Evolutionary conservation across 2,329 filamentous ascomycete genomes (phyloP), one percentile per base, ranked within the genome.

Genomic region (Microthyrium microscopicum): DNA sequence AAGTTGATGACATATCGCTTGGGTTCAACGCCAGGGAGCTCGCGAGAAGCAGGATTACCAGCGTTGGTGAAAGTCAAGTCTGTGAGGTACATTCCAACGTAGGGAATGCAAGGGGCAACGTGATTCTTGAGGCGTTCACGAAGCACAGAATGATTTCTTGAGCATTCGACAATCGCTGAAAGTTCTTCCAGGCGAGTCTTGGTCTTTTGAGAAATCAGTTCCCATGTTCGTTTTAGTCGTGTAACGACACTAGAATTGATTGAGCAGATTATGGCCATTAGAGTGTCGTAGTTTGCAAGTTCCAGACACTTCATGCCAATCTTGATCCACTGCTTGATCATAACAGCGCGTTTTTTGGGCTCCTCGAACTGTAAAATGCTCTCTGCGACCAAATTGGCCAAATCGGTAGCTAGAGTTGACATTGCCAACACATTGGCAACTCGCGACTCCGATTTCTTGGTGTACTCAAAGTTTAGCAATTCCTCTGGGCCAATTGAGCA

Each of bases 291-390:
- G 58, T 98, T 98, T 59, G 89, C 78, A 18, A 95, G 67, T 47
- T 89, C 81, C 4, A 91, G 62, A 43, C 83, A 92, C 46, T 80
- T 81, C 45, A 78, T 69, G 1, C 82, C 83, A 44, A 95, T 75
- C 63, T 95, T 98, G 52, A 94, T 81, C 89, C 89, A 98, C 46
- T 95, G 85, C 61, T 98, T 37, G 29, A 98, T 89, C 33, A 84
- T 72, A 2, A 70, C 61, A 1, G 89, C 87, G 18, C 89, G 73
- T 61, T 87, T 92, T 68, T 95, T 95, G 18, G 78, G 74, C 51
- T 95, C 89, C n/a, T 80, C 69, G 37, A 83, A 69, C 36, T 81
- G 73, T 11, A 98, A 68, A 45, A 98, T 92, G 0, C 81, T 91
- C 50, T 95, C 87, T 1, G 83, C 80, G 8, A 98, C 89, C 25